phyloP scores from a whole-genome alignment of 768 basidiomycete genomes.

The Tremella mesenterica region DNA sequence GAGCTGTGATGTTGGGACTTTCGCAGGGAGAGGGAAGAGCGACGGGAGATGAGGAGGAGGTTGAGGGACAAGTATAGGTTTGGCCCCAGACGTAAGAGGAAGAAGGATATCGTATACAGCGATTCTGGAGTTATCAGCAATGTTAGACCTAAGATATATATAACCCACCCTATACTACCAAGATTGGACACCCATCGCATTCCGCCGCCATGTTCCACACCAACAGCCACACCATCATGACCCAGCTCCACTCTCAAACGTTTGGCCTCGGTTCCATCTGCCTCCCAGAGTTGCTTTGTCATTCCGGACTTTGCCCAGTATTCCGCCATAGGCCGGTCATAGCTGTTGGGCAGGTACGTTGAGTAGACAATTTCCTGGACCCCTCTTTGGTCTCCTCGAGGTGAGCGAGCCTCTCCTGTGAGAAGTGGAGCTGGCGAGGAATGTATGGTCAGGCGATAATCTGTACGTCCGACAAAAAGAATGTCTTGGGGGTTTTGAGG shows the following conservation, averaged over 20 bases:
- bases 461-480: constrained; percentile 60
- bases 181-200: constrained; percentile 35
- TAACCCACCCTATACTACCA: constrained; percentile 62
- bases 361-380: constrained; percentile 79
- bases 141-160: constrained; percentile 58
- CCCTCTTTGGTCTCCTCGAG: constrained; percentile 7
- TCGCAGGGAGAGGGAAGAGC: constrained; percentile 52
- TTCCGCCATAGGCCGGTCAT: constrained; percentile 64
- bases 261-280: constrained; percentile 20
- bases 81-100: constrained; percentile 42
- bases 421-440: constrained; percentile 40
- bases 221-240: constrained; percentile 40
- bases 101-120: constrained; percentile 43
- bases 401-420: constrained; percentile 3
- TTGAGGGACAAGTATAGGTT: constrained; percentile 77
- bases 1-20: constrained; percentile 29
- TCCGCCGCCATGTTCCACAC: constrained; percentile 35
- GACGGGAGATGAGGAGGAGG: constrained; percentile 69
- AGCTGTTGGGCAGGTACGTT: constrained; percentile 83
- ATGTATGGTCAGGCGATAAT: constrained; percentile 82
- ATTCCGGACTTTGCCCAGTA: constrained; percentile 61
- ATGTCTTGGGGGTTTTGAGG: constrained; percentile 45
- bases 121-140: constrained; percentile 11
- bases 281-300: constrained; percentile 14
- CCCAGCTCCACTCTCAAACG: constrained; percentile 37